phyloP scores from a whole-genome alignment of 371 early-diverging fungal species.

The Lichtheimia corymbifera region DNA sequence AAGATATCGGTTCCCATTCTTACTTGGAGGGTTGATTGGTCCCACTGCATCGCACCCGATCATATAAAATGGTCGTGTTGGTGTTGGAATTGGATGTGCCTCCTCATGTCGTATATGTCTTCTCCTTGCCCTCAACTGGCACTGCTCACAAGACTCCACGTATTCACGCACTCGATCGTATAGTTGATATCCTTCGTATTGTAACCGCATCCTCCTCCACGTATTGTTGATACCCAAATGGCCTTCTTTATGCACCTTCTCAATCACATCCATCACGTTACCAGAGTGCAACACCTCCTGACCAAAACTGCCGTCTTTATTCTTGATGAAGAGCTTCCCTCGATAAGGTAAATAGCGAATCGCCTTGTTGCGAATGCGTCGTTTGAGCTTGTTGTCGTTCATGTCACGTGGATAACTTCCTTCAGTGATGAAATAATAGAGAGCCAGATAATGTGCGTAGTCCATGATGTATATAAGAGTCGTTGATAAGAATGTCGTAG shows the following conservation, averaged over 20 bases:
- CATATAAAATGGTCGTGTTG: constrained; percentile 15
- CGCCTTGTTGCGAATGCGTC: constrained; percentile 3
- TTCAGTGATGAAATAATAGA: too few species aligned
- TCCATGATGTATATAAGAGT: too few species aligned
- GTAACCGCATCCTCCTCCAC: constrained; percentile 6
- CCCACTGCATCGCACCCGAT: constrained; percentile 25
- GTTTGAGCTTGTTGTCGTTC: neutral
- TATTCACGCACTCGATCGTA: constrained; percentile 4
- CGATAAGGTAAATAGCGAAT: neutral
- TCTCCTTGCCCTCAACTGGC: constrained; percentile 10
- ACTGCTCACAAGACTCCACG: constrained; percentile 7
- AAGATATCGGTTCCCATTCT: constrained; percentile 20
- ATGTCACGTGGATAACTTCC: neutral
- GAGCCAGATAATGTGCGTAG: too few species aligned
- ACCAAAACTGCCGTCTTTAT: neutral
- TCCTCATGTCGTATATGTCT: neutral
- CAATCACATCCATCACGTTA: neutral
- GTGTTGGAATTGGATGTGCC: constrained; percentile 11
- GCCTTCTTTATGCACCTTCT: constrained; percentile 17
- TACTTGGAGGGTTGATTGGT: constrained; percentile 5
- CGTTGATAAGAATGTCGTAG: too few species aligned
- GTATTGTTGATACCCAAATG: constrained; percentile 23
- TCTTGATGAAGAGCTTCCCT: neutral
- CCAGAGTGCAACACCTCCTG: constrained; percentile 18
- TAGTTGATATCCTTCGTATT: constrained; percentile 5